Base-by-base conservation (phyloP, 2,329 filamentous ascomycete genomes). In the Cladobotryum protrusum region DNA sequence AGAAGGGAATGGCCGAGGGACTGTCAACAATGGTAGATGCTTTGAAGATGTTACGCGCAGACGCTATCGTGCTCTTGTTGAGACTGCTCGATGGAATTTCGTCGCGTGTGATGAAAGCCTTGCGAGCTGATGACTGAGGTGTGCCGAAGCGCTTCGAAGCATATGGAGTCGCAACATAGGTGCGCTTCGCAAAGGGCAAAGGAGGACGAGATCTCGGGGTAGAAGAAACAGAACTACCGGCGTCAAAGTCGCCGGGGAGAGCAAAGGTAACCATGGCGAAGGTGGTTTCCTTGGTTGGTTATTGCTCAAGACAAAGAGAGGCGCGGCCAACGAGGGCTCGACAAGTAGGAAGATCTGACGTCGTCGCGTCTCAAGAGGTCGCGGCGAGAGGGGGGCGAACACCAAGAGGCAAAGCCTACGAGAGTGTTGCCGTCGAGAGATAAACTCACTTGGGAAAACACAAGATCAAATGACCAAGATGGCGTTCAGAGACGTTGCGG, bases 141-240 rank as follows among this genome's bases (percentile, higher is more conserved):
- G 71, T 71, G 40, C 66, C 66, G 18, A 69, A 55, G 39, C 68
- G 67, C 60, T 63, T 70, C 6, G 57, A 45, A 2, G 57, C 51
- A 44, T 59, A 65, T 11, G 69, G 69, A n/a, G 70, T 71, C 20
- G 67, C 65, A 50, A 65, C 64, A 54, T 67, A 69, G 54, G 61
- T 60, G 57, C 71, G 72, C 60, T 69, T 73, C 52, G 71, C 69
- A 56, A 74, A 74, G 24, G 70, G 68, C 48, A 74, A 62, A 46
- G 65, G 66, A 48, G 71, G 65, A 45, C 69, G 69, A 49, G 70
- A 61, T 46, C 61, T 62, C 37, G 71, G 70, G 19, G 70, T 72
- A 60, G 61, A 60, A 48, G 60, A 63, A 47, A 53, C 56, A 52
- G 56, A 56, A 24, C 63, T 59, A 20, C 61, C 60, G 58, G 54